Evolutionary conservation across 352 stramenopile genomes (phyloP).

Genomic region (Achlya hypogyna): DNA sequence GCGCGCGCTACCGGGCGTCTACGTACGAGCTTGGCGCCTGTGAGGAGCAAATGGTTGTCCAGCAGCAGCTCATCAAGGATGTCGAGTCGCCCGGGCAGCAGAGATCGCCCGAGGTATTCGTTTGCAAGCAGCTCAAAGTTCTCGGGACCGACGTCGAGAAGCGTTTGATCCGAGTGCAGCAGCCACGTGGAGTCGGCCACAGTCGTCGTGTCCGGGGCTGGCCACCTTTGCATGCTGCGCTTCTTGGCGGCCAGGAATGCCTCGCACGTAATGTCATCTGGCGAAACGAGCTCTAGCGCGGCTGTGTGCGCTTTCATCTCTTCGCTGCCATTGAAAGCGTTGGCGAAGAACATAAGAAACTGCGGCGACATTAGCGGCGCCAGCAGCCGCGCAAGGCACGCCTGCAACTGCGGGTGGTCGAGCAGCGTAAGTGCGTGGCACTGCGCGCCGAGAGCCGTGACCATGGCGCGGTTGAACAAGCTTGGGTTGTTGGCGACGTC

Average conservation of each 20-base stretch:
- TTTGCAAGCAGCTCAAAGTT: slow-evolving; percentile 28
- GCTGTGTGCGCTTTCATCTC: slow-evolving; percentile 37
- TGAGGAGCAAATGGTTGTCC: slow-evolving; percentile 32
- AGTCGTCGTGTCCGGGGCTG: slow-evolving; percentile 28
- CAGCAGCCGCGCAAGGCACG: slow-evolving; percentile 32
- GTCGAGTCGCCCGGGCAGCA: slow-evolving; percentile 43
- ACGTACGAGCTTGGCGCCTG: slow-evolving; percentile 24
- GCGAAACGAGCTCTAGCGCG: slow-evolving; percentile 38
- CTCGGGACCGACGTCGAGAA: slow-evolving; percentile 26
- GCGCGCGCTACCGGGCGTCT: no score
- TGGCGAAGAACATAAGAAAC: slow-evolving; percentile 37
- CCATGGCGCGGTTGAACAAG: slow-evolving; percentile 32
- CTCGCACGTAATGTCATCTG: slow-evolving; percentile 24
- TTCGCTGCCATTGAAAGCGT: slow-evolving; percentile 31
- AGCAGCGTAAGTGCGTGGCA: slow-evolving; percentile 27
- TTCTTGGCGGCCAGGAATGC: not conserved
- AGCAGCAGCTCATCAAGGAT: slow-evolving; percentile 49
- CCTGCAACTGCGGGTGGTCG: slow-evolving; percentile 29
- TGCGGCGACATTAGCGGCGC: slow-evolving; percentile 27
- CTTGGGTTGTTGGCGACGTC: slow-evolving; percentile 31
- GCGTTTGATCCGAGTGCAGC: slow-evolving; percentile 27
- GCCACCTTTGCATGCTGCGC: not conserved
- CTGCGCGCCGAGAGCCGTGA: slow-evolving; percentile 29
- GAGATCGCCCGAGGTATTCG: slow-evolving; percentile 35
- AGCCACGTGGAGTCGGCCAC: slow-evolving; percentile 25